These are phyloP conservation scores for Scedosporium dehoogii DNA, from an alignment of 2,329 filamentous ascomycete genomes.

Conservation along the genomic window DNA sequence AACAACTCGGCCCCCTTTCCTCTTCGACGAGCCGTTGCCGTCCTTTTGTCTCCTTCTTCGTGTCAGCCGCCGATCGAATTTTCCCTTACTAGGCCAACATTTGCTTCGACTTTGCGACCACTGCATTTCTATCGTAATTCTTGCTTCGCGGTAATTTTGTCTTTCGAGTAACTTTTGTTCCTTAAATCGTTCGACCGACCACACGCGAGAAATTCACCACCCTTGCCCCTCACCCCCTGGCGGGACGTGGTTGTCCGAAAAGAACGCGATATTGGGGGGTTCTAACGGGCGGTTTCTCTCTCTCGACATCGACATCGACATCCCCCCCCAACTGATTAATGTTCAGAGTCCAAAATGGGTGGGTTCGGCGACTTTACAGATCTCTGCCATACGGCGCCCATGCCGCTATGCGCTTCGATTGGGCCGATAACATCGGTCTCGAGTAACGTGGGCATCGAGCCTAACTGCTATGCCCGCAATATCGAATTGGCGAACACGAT, in stretches of 20 bases:
- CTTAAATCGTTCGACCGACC: background rate
- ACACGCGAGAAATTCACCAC: background rate
- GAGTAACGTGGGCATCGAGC: constrained; percentile 67
- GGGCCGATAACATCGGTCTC: constrained; percentile 63
- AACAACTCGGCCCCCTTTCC: background rate
- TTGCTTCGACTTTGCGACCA: background rate
- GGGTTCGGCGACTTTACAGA: constrained; percentile 84
- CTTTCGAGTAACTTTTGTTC: background rate
- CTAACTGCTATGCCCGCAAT: constrained; percentile 85
- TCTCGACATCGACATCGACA: background rate
- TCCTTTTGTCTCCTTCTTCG: too few relatives aligned
- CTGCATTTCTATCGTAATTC: background rate
- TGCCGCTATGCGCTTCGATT: constrained; percentile 81
- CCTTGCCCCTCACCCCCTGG: background rate
- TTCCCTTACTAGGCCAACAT: too few relatives aligned
- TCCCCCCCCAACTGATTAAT: background rate
- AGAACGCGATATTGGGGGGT: background rate
- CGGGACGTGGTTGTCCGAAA: background rate
- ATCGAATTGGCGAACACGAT: constrained; percentile 97
- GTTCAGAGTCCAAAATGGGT: constrained; percentile 41
- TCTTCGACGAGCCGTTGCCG: too few relatives aligned
- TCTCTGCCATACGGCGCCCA: constrained; percentile 74
- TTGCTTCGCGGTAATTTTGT: background rate
- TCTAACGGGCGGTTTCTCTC: background rate
- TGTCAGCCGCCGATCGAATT: too few relatives aligned